A percentile compares a stretch with the other conserved stretches of the same genome.
phyloP scores from a whole-genome alignment of 768 basidiomycete genomes.

The Serendipita vermifera region DNA sequence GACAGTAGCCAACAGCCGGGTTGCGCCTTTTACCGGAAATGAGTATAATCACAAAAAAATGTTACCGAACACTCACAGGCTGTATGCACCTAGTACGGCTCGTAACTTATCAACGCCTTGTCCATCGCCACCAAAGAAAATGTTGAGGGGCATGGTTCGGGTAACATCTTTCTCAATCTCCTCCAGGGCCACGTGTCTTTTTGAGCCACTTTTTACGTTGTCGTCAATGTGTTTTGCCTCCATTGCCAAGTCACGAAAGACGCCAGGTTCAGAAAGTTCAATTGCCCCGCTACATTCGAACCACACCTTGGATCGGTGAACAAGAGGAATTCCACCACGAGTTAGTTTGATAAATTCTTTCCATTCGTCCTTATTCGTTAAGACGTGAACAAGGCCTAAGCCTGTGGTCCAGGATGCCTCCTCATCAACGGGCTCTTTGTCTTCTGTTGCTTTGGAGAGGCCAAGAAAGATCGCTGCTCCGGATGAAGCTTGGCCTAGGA shows the following conservation, averaged over 20 bases:
- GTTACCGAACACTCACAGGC: conserved; percentile 44
- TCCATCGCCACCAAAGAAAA: conserved; percentile 96
- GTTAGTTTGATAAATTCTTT: conserved; percentile 69
- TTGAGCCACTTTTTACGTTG: conserved; percentile 23
- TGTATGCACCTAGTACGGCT: conserved; percentile 82
- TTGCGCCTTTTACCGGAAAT: conserved; percentile 49
- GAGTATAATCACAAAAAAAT: not conserved
- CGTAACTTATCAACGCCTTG: conserved; percentile 86
- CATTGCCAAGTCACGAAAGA: conserved; percentile 73
- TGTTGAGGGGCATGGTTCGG: conserved; percentile 82
- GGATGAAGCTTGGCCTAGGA: conserved; percentile 14
- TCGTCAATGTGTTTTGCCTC: conserved; percentile 25
- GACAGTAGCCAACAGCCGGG: conserved; percentile 84
- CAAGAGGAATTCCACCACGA: conserved; percentile 76
- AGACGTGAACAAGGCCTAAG: conserved; percentile 71
- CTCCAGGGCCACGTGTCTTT: conserved; percentile 24
- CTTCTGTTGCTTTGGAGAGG: conserved; percentile 40
- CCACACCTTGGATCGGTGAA: conserved; percentile 81
- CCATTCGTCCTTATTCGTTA: conserved; percentile 55
- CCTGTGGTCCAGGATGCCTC: conserved; percentile 74
- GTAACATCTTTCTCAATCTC: conserved; percentile 98
- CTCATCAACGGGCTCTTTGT: conserved; percentile 35
- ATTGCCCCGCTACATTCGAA: conserved; percentile 86
- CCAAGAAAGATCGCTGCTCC: conserved; percentile 58
- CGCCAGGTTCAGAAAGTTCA: conserved; percentile 83